Base-by-base conservation (phyloP, 805 yeast genomes). In the Candida morakotiae region DNA sequence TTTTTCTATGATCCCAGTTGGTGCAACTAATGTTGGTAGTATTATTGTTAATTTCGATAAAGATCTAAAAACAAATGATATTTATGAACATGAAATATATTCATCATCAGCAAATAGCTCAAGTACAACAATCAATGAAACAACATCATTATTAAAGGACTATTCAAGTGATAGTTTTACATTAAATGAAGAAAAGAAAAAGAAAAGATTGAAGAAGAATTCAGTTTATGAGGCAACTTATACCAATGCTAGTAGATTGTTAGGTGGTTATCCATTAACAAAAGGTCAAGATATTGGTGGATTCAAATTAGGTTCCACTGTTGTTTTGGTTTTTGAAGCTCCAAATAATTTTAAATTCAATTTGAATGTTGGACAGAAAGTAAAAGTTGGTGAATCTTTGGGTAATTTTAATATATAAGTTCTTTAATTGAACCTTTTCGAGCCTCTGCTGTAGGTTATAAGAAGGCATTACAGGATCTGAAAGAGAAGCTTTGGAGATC, bases 221-320 rank as follows among this genome's bases (percentile, higher is more conserved):
- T 83, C 94, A 0, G 91, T 95, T 46, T 89, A 87, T 57, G 98
- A 93, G 61, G 98, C 98, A 5, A 87, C 89, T 0, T 93, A 93
- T 60, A 69, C 81, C 17, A 79, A 80, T 38, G 95, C 95, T 3
- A 81, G 89, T 39, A 67, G 75, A 34, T 46, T 81, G 4, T 66
- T 89, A 28, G 85, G 89, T 7, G 99, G 99, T 7, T 77, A 77
- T 53, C 98, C 99, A 2, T 72, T 93, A 35, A 67, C 77, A 15
- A 87, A 86, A 62, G 98, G 98, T 28, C 85, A 87, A 52, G 96
- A 93, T 61, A 84, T 93, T 74, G 99, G 99, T 28, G 98, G 98
- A 0, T 93, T 93, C 64, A 85, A 85, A 67, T 70, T 93, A 37
- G 99, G 99, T 0, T 83, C 95, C 20, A 93, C 99, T 0, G 93